Base-by-base conservation (phyloP, 139 green algal genomes). In the Astrephomene gubernaculifera region DNA sequence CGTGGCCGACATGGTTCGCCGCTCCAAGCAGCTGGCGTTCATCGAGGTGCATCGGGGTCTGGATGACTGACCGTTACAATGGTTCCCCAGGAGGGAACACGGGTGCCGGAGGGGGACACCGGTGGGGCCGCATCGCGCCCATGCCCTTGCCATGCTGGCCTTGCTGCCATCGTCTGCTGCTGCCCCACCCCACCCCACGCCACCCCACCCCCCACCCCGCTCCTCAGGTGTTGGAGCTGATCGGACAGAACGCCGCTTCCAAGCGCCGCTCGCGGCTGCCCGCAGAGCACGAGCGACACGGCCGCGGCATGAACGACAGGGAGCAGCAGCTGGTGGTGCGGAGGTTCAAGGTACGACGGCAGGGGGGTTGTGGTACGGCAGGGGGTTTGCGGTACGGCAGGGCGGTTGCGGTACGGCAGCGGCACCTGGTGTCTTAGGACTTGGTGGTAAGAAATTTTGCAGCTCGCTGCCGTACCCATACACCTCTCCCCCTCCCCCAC, bases 261-360 rank as follows among this genome's bases (percentile, higher is more conserved):
- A 57, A 27, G 41, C 45, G 45, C n/a, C 52, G 41, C 35, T 2
- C 43, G 2, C n/a, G n/a, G n/a, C n/a, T 82, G 75, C 39, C 38
- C 6, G 27, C 25, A 4, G 44, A 65, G n/a, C 5, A 52, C 14
- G 79, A 86, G 45, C 65, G 65, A 19, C 85, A 89, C 38, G 61
- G 57, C 22, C 54, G 63, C 25, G 87, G 87, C 53, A 90, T 90
- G 87, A 83, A 12, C 36, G 82, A 69, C 45, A 35, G 4, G 4
- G 25, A 86, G 81, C 87, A 90, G 87, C 81, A 85, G 43, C 53
- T 49, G 22, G 87, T 88, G 81, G 33, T 90, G 54, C 27, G 75
- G 24, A 31, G 68, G 41, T 90, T 90, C 65, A 87, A 86, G 61
- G 86, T 87, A 49, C 31, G 86, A 7, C 1, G 22, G 45, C 44